phyloP scores from a whole-genome alignment of 2,329 filamentous ascomycete genomes.

The Botrytis paeoniae region DNA sequence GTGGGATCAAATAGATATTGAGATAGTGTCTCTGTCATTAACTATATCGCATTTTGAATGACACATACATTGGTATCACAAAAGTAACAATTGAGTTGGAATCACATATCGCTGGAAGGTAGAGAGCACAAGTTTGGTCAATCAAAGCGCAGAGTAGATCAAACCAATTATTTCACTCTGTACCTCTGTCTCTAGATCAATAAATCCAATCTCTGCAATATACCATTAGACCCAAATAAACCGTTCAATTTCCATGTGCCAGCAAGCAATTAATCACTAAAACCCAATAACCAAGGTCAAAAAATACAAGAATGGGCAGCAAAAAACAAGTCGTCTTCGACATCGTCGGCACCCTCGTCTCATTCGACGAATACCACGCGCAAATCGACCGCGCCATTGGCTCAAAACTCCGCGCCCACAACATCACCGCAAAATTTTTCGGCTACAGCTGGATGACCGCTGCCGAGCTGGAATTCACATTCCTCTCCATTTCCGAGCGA shows the following conservation, averaged over 20 bases:
- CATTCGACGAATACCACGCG: conserved; percentile 44
- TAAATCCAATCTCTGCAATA: background rate
- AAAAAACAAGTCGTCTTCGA: conserved; percentile 48
- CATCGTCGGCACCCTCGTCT: conserved; percentile 50
- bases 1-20: background rate
- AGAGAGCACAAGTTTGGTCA: background rate
- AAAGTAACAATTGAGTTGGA: background rate
- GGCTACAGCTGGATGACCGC: conserved; percentile 47
- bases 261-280: background rate
- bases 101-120: background rate
- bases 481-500: conserved; percentile 44
- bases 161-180: background rate
- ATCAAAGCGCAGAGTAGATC: background rate
- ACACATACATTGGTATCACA: background rate
- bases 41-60: background rate
- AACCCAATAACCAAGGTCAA: background rate
- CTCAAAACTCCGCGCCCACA: conserved; percentile 39
- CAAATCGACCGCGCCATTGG: conserved; percentile 45
- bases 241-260: no score
- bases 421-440: conserved; percentile 44
- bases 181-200: background rate
- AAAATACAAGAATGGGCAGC: background rate
- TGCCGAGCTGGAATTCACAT: conserved; percentile 49
- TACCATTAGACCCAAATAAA: background rate
- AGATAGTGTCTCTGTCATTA: background rate